Evolutionary conservation across 75 land plant genomes (phyloP), one percentile per base, ranked within the genome.

Genomic region (Pinus tabuliformis): DNA sequence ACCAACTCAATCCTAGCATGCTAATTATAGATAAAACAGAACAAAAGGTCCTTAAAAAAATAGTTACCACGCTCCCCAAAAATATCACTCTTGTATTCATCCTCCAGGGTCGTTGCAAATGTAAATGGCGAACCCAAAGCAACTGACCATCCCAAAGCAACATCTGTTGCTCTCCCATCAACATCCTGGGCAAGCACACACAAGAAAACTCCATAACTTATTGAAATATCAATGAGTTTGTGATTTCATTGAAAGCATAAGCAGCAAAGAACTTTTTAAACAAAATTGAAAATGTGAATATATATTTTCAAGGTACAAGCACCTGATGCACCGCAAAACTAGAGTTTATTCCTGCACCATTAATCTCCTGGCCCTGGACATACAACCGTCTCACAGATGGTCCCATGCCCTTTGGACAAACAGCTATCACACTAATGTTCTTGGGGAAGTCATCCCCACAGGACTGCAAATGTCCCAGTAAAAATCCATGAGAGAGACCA

Each of bases 311-410:
- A 76, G 33, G 62, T 9, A 61, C 61, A 11, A 33, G 65, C 26
- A 95, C 98, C 92, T 92, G 96, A 68, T 95, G 98, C 74, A 95
- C 96, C 21, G 88, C 98, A 86, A 95, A 95, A 81, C 94, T 96
- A 17, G 94, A 79, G 75, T 93, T 93, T 66, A 93, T 96, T 28
- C 99, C 96, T 12, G 96, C 99, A 18, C 99, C 99, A 84, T 96
- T 96, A 3, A 96, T 82, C 63, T 96, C 99, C 78, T 93, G 93
- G 58, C 99, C 99, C 79, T 93, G 96, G 11, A 96, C 99, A 86
- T 96, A 96, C 63, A 96, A 80, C 73, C 99, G 86, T 64, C 99
- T 88, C 60, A 96, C 96, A 42, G 99, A 96, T 30, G 99, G 99
- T 18, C 99, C 99, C 99, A 96, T 96, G 16, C 99, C 99, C 85